Conservation (phyloP, 2,329 filamentous ascomycete genomes). For the Amylocarpus encephaloides region DNA sequence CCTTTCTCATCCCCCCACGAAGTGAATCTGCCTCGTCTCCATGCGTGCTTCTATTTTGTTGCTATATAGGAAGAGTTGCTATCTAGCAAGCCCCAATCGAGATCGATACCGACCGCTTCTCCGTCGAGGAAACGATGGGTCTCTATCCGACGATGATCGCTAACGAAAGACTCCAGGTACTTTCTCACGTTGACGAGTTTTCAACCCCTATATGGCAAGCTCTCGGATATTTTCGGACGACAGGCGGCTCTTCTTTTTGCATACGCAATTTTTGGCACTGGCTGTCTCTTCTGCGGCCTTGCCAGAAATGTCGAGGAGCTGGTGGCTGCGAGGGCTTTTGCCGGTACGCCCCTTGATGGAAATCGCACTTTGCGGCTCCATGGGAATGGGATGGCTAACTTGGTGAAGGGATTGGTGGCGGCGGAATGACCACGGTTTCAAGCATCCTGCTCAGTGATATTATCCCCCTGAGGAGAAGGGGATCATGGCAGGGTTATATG, state of each 20-base stretch:
- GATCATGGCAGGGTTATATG: slow-evolving; percentile 66
- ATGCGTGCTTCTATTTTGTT: too few relatives aligned
- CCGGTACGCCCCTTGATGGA: slow-evolving; percentile 21
- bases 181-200: slow-evolving; percentile 70
- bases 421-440: slow-evolving; percentile 65
- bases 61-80: too few relatives aligned
- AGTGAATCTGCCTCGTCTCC: too few relatives aligned
- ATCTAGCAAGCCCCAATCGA: too few relatives aligned
- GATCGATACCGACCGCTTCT: background rate
- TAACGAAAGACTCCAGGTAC: slow-evolving; percentile 38
- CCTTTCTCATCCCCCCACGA: too few relatives aligned
- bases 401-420: slow-evolving; percentile 49
- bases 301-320: slow-evolving; percentile 58
- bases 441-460: slow-evolving; percentile 66
- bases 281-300: slow-evolving; percentile 57
- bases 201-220: slow-evolving; percentile 67
- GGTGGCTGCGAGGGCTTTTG: slow-evolving; percentile 51
- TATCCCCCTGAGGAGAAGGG: slow-evolving; percentile 61
- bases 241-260: slow-evolving; percentile 59
- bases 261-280: slow-evolving; percentile 58
- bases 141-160: background rate
- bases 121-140: background rate
- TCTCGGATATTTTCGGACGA: slow-evolving; percentile 65
- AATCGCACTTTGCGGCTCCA: too few relatives aligned
- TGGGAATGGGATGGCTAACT: too few relatives aligned